Evolutionary conservation across 2,329 filamentous ascomycete genomes (phyloP), one percentile per base, ranked within the genome.

Genomic region (Botrytis fragariae): DNA sequence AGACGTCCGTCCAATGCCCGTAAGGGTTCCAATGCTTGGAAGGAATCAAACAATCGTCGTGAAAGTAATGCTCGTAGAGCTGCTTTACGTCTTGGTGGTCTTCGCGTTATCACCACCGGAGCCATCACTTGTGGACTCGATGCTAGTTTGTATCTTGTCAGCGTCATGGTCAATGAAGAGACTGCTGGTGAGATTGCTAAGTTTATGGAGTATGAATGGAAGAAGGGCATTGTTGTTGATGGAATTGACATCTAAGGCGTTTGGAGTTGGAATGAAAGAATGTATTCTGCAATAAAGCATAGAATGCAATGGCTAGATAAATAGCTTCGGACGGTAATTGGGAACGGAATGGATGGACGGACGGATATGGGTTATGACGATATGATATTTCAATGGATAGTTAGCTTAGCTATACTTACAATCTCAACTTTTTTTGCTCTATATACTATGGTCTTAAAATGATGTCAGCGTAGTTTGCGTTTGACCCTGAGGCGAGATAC

Each of bases 21-120:
- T 79, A 96, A 96, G 87, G 93, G 93, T 79, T 94, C 92, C 82
- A 92, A 94, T 83, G 93, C 92, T 64, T 92, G 91, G 85, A 93
- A 92, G 83, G 88, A 91, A 80, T 91, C 90, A 77, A 92, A 92
- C 81, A 86, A 85, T 65, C 90, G 93, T 74, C 91, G 92, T 79
- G 93, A 96, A 86, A 94, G 91, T 62, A 93, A 94, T 81, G 89
- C 91, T 78, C 90, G 93, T 79, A 91, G 93, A 80, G 90, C 91
- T 78, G 91, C 95, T 88, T 75, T 80, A 69, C 73, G 78, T 57
- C 77, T 80, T 89, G 86, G 87, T 75, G 87, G 88, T 32, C 84
- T 91, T 82, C 84, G 93, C 76, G 91, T 97, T 77, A 90, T 97
- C 80, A 97, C 94, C 76, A 88, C 89, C 77, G 93, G 93, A 77